phyloP scores from a whole-genome alignment of 2,329 filamentous ascomycete genomes.

The Pseudogymnoascus sp. region DNA sequence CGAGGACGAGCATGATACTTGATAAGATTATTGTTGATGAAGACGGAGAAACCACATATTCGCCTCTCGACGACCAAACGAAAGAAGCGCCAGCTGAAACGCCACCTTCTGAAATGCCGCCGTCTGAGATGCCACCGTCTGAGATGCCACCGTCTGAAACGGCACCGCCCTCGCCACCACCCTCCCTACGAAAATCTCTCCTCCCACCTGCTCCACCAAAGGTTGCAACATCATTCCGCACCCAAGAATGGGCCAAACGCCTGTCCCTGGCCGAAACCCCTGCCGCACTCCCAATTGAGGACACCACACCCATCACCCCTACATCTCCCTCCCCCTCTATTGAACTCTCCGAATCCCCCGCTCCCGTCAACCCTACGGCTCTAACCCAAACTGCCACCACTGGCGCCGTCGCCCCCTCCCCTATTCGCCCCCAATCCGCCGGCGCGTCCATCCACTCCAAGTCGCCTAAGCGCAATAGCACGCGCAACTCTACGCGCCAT shows the following conservation, averaged over 20 bases:
- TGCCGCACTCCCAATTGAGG: background rate
- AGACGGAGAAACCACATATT: background rate
- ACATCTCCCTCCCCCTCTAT: constrained; percentile 14
- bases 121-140: background rate
- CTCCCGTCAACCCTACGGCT: constrained; percentile 18
- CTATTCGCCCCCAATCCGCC: background rate
- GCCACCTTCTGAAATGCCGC: background rate
- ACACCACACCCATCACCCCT: background rate
- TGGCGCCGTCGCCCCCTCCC: constrained; percentile 37
- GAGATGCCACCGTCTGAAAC: constrained; percentile 33
- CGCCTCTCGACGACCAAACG: background rate
- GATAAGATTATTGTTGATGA: background rate
- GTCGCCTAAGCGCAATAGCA: background rate
- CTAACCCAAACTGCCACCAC: constrained; percentile 31
- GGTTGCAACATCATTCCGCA: constrained; percentile 75
- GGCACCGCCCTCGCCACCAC: constrained; percentile 35
- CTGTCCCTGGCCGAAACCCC: constrained; percentile 69
- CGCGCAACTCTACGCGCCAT: constrained; percentile 1
- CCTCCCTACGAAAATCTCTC: constrained; percentile 49
- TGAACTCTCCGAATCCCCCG: constrained; percentile 22
- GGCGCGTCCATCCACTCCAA: background rate
- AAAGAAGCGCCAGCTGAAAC: background rate
- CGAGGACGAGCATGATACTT: constrained; percentile 1
- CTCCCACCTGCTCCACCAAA: constrained; percentile 67
- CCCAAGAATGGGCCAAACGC: constrained; percentile 95